Conservation (phyloP, 23 red algal genomes). For the Gracilaria gracilis region DNA sequence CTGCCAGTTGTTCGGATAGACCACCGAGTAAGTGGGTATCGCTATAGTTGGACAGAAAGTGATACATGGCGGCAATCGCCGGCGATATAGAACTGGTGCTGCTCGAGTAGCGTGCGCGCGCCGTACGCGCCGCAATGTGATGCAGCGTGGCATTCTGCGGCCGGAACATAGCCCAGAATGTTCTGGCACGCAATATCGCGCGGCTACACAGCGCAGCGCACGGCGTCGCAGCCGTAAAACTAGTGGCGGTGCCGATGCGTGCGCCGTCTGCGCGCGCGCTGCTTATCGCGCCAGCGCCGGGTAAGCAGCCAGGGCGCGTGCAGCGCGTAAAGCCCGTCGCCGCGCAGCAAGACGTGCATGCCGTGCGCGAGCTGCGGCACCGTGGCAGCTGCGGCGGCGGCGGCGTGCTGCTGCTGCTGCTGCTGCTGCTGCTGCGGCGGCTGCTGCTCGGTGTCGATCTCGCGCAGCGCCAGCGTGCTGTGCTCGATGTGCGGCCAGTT, state of each 20-base stretch:
- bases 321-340: conserved; percentile 74
- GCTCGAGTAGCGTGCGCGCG: conserved; percentile 41
- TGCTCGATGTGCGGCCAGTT: neutral
- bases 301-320: conserved; percentile 40
- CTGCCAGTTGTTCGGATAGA: conserved; percentile 57
- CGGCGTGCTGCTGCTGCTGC: no score
- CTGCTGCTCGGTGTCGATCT: conserved; percentile 7
- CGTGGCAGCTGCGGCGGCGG: neutral
- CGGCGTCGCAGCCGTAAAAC: conserved; percentile 25
- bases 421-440: no score
- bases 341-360: conserved; percentile 62
- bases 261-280: neutral
- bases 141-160: conserved; percentile 73
- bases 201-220: conserved; percentile 58
- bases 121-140: conserved; percentile 31
- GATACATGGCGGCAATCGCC: conserved; percentile 77
- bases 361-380: conserved; percentile 80
- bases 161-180: conserved; percentile 77
- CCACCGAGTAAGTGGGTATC: conserved; percentile 74
- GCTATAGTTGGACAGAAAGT: conserved; percentile 78
- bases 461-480: neutral
- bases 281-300: no score
- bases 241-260: neutral
- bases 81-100: conserved; percentile 89
- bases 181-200: conserved; percentile 74